Evolutionary conservation across 306 rosid species (phyloP).

Genomic region (Rubus parviflorus): DNA sequence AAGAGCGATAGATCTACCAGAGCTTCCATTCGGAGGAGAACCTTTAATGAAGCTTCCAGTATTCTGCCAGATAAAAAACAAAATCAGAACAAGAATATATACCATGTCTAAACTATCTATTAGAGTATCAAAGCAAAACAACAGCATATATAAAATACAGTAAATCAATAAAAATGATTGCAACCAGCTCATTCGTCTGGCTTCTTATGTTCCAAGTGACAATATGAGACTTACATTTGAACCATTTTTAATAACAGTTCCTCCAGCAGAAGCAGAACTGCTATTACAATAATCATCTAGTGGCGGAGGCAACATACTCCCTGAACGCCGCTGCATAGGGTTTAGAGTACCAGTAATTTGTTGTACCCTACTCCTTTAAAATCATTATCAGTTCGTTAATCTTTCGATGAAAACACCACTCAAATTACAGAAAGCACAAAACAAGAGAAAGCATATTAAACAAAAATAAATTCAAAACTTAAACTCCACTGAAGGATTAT

Average conservation of each 20-base stretch:
- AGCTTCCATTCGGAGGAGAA: conserved; percentile 72
- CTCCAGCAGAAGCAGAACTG: conserved; percentile 52
- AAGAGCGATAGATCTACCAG: conserved; percentile 56
- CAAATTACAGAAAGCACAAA: conserved; percentile 18
- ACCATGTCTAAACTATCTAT: neutral
- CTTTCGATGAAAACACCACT: conserved; percentile 26
- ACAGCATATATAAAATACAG: neutral
- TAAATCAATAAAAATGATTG: neutral
- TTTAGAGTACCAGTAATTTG: conserved; percentile 73
- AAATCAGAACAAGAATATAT: conserved; percentile 7
- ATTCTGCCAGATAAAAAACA: conserved; percentile 48
- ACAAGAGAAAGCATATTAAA: neutral
- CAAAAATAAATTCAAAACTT: neutral
- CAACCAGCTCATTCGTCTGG: neutral
- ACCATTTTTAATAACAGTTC: conserved; percentile 51
- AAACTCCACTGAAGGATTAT: neutral
- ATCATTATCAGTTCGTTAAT: conserved; percentile 38
- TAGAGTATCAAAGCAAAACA: neutral
- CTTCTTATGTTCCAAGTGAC: neutral
- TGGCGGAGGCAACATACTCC: conserved; percentile 80
- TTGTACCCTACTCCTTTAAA: conserved; percentile 79
- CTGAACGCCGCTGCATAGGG: conserved; percentile 70
- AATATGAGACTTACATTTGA: conserved; percentile 56
- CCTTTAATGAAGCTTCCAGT: conserved; percentile 40
- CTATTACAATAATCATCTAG: conserved; percentile 54